Evolutionary conservation across 2,329 filamentous ascomycete species (phyloP), one percentile per base, ranked within the genome.

Genomic region (Simplicillium aogashimaense): DNA sequence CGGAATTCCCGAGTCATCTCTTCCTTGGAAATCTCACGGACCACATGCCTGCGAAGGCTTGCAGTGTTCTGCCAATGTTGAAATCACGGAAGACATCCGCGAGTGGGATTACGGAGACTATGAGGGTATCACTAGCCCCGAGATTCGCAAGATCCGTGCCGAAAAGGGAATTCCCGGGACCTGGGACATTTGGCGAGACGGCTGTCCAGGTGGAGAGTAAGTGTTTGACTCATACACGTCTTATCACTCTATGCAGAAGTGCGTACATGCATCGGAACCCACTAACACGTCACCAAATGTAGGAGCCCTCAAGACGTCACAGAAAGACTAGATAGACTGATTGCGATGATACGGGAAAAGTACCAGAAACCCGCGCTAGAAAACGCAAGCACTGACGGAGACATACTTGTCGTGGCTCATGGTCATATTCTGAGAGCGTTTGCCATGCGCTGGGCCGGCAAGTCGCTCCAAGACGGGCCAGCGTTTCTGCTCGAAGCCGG

Each of bases 171-270:
- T 73, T 15, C 48, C 66, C 32, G 69, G 65, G 4, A 58, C 63
- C 17, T 94, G 86, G 86, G 83, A 92, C 63, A 94, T 94, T 47
- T 94, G 87, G 87, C 69, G 67, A n/a, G 86, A 94, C 56, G 87
- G 87, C 0, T 94, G 87, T 60, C 83, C 82, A 2, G 84, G 81
- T 3, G 88, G 88, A 58, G 87, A 94, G 81, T 85, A 62, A 59
- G 78, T 71, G n/a, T 37, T 41, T 36, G 17, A 15, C 28, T 14
- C 15, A 25, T 25, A 6, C 20, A 25, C 20, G 5, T 25, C 20
- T 25, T 25, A 9, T 25, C 20, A 25, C 9, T 9, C 9, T 9
- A 25, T 25, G 20, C 20, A 25, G 20, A 25, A 6, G 9, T 25
- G 20, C 20, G 20, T 25, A 9, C 20, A 25, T 25, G 9, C 20